A percentile compares a stretch with the other conserved stretches of the same genome.
Evolutionary conservation across 352 stramenopile species (phyloP).

Genomic region (Phytophthora aleatoria): DNA sequence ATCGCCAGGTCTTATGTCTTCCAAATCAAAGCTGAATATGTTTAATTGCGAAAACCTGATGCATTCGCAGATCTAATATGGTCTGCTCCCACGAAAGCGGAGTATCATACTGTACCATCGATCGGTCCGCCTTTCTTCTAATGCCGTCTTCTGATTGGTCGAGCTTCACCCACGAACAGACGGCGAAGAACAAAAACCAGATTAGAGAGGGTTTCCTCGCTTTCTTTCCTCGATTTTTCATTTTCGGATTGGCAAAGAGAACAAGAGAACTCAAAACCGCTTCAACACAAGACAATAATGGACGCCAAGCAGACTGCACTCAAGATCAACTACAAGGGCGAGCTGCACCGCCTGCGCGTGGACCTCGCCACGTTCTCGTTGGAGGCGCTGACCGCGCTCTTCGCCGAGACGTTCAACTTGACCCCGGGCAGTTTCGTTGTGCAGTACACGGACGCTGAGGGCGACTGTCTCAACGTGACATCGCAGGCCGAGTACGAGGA

Average conservation of each 20-base stretch:
- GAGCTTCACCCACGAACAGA: constrained; percentile 14
- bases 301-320: constrained; percentile 60
- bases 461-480: constrained; percentile 73
- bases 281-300: constrained; percentile 34
- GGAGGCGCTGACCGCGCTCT: constrained; percentile 52
- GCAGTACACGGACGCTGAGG: constrained; percentile 84
- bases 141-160: constrained; percentile 23
- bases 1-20: too few species aligned
- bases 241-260: constrained; percentile 36
- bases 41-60: too few species aligned
- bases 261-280: constrained; percentile 8
- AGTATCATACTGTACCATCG: not conserved
- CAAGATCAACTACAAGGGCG: constrained; percentile 84
- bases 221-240: constrained; percentile 28
- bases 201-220: constrained; percentile 15
- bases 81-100: too few species aligned
- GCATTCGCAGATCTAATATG: too few species aligned
- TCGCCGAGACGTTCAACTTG: constrained; percentile 68
- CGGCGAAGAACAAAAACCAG: constrained; percentile 31
- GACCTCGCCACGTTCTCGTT: constrained; percentile 62
- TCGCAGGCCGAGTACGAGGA: constrained; percentile 72
- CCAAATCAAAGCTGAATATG: too few species aligned
- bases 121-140: constrained; percentile 29
- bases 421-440: constrained; percentile 55
- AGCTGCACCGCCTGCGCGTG: constrained; percentile 82